These are phyloP conservation scores for Neonectria punicea DNA, from an alignment of 2,329 filamentous ascomycete genomes.

Conservation along the genomic window DNA sequence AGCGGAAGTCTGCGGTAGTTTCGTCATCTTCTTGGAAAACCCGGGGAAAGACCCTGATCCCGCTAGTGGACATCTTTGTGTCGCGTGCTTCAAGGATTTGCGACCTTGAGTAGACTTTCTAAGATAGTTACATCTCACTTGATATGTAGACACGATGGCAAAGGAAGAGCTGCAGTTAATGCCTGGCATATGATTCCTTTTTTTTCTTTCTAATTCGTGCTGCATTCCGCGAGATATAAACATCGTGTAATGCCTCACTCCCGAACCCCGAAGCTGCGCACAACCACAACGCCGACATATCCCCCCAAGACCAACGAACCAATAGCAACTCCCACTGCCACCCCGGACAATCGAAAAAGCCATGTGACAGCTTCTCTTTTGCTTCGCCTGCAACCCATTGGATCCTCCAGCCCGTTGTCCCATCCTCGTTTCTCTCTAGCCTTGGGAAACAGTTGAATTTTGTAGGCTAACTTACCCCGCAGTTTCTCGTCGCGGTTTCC, in stretches of 20 bases:
- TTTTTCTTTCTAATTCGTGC: no score
- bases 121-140: no score
- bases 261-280: slow-evolving; percentile 12
- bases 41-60: slow-evolving; percentile 8
- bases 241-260: background rate
- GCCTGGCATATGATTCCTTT: no score
- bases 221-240: background rate
- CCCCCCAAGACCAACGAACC: slow-evolving; percentile 10
- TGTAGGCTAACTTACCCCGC: slow-evolving; percentile 22
- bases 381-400: background rate
- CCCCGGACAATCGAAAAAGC: slow-evolving; percentile 5
- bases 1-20: slow-evolving; percentile 2
- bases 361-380: slow-evolving; percentile 16
- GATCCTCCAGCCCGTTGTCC: background rate
- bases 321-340: slow-evolving; percentile 1
- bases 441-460: background rate
- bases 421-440: slow-evolving; percentile 15
- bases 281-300: slow-evolving; percentile 16
- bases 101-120: no score
- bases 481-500: slow-evolving; percentile 11
- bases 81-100: background rate
- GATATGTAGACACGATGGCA: no score
- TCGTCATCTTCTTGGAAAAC: slow-evolving; percentile 7
- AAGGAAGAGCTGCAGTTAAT: no score
- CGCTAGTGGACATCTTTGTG: background rate